Evolutionary conservation across 768 basidiomycete species (phyloP).

Genomic region (Tubosaeta brunneosetosa): DNA sequence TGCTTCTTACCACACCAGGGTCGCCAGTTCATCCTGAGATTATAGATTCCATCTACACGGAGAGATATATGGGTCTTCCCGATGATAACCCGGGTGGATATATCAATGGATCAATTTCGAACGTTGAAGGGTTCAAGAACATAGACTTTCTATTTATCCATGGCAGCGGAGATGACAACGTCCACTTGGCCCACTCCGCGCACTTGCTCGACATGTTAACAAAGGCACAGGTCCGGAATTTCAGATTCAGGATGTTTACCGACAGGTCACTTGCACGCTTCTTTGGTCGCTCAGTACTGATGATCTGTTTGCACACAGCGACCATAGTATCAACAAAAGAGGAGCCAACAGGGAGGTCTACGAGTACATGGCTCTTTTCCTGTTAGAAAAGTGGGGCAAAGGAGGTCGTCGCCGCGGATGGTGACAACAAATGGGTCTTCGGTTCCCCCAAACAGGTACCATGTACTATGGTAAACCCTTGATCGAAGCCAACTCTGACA

Average conservation of each 20-base stretch:
- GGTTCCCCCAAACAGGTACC: not conserved
- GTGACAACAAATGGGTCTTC: slow-evolving; percentile 28
- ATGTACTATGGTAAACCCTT: slow-evolving; percentile 10
- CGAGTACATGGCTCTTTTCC: slow-evolving; percentile 79
- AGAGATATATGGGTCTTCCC: slow-evolving; percentile 93
- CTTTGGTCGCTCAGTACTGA: slow-evolving; percentile 7
- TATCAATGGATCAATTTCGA: slow-evolving; percentile 79
- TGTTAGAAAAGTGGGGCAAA: slow-evolving; percentile 92
- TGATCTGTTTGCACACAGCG: slow-evolving; percentile 41
- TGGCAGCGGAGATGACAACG: slow-evolving; percentile 95
- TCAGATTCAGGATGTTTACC: slow-evolving; percentile 93
- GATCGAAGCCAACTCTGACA: slow-evolving; percentile 3
- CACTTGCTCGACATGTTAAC: slow-evolving; percentile 94
- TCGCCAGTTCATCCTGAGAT: not conserved
- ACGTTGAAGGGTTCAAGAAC: slow-evolving; percentile 81
- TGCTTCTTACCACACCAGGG: not conserved
- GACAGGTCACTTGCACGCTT: slow-evolving; percentile 61
- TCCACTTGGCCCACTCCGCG: slow-evolving; percentile 90
- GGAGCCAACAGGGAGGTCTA: slow-evolving; percentile 83
- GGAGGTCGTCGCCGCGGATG: slow-evolving; percentile 64
- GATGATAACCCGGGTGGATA: slow-evolving; percentile 81
- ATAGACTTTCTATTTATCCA: slow-evolving; percentile 83
- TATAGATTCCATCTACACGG: slow-evolving; percentile 92
- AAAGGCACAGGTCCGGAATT: slow-evolving; percentile 60
- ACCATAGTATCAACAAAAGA: slow-evolving; percentile 69